Base-by-base conservation (phyloP, 2,329 filamentous ascomycete genomes). In the Apiospora koreana region DNA sequence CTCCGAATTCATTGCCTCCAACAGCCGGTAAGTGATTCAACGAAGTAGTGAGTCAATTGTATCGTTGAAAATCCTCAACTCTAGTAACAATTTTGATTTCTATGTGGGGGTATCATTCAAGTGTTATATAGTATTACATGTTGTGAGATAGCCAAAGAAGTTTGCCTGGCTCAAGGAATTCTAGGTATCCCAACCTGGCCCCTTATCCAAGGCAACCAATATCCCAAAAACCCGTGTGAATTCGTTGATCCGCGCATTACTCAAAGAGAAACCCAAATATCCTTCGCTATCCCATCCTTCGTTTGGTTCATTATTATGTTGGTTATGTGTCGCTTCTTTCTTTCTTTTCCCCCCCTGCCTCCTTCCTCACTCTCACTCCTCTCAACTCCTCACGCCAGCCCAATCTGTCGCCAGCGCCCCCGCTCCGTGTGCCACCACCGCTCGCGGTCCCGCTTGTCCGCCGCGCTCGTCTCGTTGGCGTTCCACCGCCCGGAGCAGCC, bases 401-500 rank as follows among this genome's bases (percentile, higher is more conserved):
- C 54, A 38, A 62, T 31, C 54, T n/a, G 31, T 21, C 67, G 76
- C 84, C 85, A 87, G 48, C 84, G 79, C 16, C 81, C 83, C 41
- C 85, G 79, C 75, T 87, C 85, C 0, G 83, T 84, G 68, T 87
- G 85, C 81, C 81, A 86, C 85, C 85, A 87, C 23, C 76, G 80
- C 73, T 86, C 85, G 71, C 82, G 84, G 70, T 86, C 85, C 76
- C 82, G 85, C 74, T 81, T 84, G 66, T 86, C 85, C n/a, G 69
- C 54, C 31, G 79, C 74, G 46, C 78, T 75, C 21, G 80, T 79
- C 23, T 80, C 78, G 12, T 77, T 75, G 67, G 79, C 75, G 70
- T 87, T 87, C 85, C 85, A 87, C 58, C 81, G 79, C 0, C 86
- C 86, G 3, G 75, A 82, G 70, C 86, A 87, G 10, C 83, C 83